phyloP scores from a whole-genome alignment of 164 flowering plant genomes.

The Chloranthus sessilifolius region DNA sequence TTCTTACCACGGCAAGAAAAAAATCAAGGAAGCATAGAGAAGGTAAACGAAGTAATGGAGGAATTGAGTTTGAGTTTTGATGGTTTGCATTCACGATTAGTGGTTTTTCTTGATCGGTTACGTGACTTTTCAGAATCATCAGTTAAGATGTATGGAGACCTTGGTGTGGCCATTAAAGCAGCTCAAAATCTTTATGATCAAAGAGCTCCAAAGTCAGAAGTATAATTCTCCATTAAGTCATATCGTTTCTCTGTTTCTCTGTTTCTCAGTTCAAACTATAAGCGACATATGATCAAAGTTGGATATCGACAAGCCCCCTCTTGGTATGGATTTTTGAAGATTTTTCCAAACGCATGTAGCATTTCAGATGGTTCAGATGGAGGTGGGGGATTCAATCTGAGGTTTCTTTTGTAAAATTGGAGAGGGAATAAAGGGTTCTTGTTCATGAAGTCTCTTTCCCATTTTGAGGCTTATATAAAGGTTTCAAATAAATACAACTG shows the following conservation, averaged over 20 bases:
- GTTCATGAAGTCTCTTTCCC: too few species aligned
- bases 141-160: slow-evolving; percentile 47
- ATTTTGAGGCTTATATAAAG: too few species aligned
- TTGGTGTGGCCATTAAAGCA: slow-evolving; percentile 34
- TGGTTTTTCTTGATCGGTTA: slow-evolving; percentile 49
- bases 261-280: too few species aligned
- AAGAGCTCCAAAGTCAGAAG: slow-evolving; percentile 6
- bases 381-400: slow-evolving; percentile 2
- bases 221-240: not conserved
- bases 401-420: slow-evolving; percentile 18
- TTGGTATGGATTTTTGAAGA: too few species aligned
- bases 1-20: slow-evolving; percentile 75
- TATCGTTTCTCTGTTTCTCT: too few species aligned
- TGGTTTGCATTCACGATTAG: slow-evolving; percentile 48
- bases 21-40: slow-evolving; percentile 33
- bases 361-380: slow-evolving; percentile 1
- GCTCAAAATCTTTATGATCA: slow-evolving; percentile 32
- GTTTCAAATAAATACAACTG: too few species aligned
- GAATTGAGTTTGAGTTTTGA: slow-evolving; percentile 49
- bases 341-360: slow-evolving; percentile 9
- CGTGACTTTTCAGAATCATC: slow-evolving; percentile 51
- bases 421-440: too few species aligned
- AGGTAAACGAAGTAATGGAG: slow-evolving; percentile 34
- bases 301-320: too few species aligned
- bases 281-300: too few species aligned